Conservation (phyloP, 805 yeast species). For the Nakazawaea ambrosiae region DNA sequence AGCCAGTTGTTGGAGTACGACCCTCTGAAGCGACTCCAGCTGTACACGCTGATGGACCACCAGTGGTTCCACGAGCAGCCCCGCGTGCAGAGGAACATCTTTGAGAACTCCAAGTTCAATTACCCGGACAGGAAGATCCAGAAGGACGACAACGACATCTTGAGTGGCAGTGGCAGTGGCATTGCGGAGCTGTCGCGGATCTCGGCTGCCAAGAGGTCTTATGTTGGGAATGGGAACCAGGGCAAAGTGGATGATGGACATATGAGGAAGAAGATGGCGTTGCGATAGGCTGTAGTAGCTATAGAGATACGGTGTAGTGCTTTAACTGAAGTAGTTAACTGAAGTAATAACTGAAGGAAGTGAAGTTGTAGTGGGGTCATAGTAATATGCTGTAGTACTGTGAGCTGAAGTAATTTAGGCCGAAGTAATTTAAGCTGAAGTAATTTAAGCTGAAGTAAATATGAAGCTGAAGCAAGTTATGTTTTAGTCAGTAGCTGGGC, state of each 20-base stretch:
- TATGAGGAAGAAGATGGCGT: background rate
- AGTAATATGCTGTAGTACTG: too few relatives aligned
- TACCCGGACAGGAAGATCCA: constrained; percentile 87
- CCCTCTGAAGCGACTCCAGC: constrained; percentile 74
- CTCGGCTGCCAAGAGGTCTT: background rate
- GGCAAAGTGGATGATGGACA: too few relatives aligned
- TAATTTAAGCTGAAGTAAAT: too few relatives aligned
- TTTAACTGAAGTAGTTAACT: too few relatives aligned
- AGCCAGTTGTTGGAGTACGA: constrained; percentile 69
- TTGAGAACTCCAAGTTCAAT: constrained; percentile 62
- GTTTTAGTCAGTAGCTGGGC: too few relatives aligned
- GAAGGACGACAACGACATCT: constrained; percentile 78
- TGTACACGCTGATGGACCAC: constrained; percentile 68
- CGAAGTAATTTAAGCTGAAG: too few relatives aligned
- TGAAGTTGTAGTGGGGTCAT: too few relatives aligned
- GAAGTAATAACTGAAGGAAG: too few relatives aligned
- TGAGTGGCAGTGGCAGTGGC: constrained; percentile 12
- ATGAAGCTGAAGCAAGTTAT: too few relatives aligned
- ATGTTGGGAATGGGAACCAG: background rate
- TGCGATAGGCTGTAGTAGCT: background rate
- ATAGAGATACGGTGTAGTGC: too few relatives aligned
- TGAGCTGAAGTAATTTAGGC: too few relatives aligned
- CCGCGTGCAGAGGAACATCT: constrained; percentile 65
- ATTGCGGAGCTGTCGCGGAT: background rate
- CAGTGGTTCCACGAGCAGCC: constrained; percentile 72